Evolutionary conservation across 2,329 filamentous ascomycete genomes (phyloP).

Genomic region (Samsoniella hepiali): DNA sequence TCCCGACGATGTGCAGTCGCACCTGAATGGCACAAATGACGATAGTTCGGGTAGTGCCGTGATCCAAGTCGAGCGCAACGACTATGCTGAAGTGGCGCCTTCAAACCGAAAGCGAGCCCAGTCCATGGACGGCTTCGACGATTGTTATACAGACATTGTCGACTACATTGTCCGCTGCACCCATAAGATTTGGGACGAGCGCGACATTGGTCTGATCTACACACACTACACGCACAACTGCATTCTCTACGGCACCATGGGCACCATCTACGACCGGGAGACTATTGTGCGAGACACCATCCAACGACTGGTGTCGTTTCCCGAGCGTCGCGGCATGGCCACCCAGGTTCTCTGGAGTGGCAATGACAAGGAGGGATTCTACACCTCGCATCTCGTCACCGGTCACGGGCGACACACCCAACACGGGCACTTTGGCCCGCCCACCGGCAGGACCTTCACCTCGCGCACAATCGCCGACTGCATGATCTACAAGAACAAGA

Average conservation of each 20-base stretch:
- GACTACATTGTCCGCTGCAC: constrained; percentile 17
- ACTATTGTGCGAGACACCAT: constrained; percentile 14
- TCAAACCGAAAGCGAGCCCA: not conserved
- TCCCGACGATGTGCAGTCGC: not conserved
- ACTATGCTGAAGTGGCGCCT: constrained; percentile 4
- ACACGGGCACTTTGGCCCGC: constrained; percentile 5
- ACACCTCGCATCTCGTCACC: constrained; percentile 15
- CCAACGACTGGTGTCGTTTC: constrained; percentile 12
- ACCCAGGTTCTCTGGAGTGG: constrained; percentile 9
- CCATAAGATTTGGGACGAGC: constrained; percentile 14
- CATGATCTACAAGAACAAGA: constrained; percentile 14
- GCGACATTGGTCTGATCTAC: constrained; percentile 15
- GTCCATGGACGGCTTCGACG: constrained; percentile 12
- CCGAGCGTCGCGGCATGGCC: constrained; percentile 6
- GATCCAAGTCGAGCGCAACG: constrained; percentile 8
- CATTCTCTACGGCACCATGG: constrained; percentile 14
- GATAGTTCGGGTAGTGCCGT: not conserved
- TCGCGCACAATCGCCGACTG: constrained; percentile 13
- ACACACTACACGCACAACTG: constrained; percentile 16
- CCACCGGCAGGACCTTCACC: constrained; percentile 2
- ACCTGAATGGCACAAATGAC: not conserved
- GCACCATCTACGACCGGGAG: constrained; percentile 12
- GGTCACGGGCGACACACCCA: constrained; percentile 8
- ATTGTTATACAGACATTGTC: constrained; percentile 14
- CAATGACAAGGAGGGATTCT: constrained; percentile 7